Evolutionary conservation across 805 yeast species (phyloP).

Genomic region (Candida railenensis): DNA sequence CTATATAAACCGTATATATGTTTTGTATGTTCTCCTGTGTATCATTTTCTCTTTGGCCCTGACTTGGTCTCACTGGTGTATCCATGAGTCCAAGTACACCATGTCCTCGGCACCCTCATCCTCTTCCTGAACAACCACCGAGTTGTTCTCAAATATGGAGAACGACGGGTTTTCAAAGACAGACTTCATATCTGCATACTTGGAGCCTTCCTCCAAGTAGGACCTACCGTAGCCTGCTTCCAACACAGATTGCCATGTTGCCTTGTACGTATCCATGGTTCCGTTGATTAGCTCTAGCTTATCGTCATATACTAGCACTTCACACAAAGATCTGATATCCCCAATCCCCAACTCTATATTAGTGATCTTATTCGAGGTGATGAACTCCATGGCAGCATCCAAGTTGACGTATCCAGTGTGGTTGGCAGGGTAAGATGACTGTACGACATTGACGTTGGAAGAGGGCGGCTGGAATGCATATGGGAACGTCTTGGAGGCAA

Average conservation of each 20-base stretch:
- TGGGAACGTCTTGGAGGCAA: conserved; percentile 76
- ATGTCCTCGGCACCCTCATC: conserved; percentile 24
- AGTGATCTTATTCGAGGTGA: conserved; percentile 69
- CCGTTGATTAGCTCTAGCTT: conserved; percentile 63
- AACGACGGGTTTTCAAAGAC: conserved; percentile 16
- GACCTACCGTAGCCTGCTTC: conserved; percentile 60
- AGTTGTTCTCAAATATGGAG: conserved; percentile 30
- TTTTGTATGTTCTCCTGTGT: no score
- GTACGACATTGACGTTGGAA: conserved; percentile 36
- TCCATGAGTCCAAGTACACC: conserved; percentile 36
- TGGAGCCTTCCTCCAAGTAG: conserved; percentile 13
- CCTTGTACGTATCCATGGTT: conserved; percentile 64
- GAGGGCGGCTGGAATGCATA: conserved; percentile 53
- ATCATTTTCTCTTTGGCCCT: no score
- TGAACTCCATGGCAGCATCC: conserved; percentile 74
- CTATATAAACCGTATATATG: no score
- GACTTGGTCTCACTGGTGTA: conserved; percentile 13
- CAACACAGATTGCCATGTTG: conserved; percentile 79
- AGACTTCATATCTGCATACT: conserved; percentile 5
- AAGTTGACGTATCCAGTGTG: conserved; percentile 67
- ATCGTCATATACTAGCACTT: conserved; percentile 85
- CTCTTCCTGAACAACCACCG: conserved; percentile 24
- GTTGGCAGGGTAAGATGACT: conserved; percentile 53
- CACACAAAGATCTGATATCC: conserved; percentile 82
- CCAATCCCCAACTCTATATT: conserved; percentile 71